phyloP scores from a whole-genome alignment of 73 alveolate genomes.

The Durusdinium trenchii region DNA sequence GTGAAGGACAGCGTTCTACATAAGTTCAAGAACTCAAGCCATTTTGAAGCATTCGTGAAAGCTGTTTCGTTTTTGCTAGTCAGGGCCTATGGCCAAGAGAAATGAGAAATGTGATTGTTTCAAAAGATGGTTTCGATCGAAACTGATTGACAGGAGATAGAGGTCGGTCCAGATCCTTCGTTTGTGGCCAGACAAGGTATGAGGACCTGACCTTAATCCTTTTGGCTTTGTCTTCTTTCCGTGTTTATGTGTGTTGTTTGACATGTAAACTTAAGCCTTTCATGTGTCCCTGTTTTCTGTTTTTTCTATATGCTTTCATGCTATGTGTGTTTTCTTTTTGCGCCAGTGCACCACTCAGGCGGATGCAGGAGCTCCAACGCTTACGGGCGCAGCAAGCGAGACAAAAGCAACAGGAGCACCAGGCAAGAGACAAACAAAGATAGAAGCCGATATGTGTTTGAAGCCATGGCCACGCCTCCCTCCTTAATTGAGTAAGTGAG shows the following conservation, averaged over 20 bases:
- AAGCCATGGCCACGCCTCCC: too few species aligned
- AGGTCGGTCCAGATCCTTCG: slow-evolving; percentile 59
- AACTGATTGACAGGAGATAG: slow-evolving; percentile 43
- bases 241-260: too few species aligned
- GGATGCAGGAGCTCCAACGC: slow-evolving; percentile 66
- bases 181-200: slow-evolving; percentile 48
- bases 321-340: too few species aligned
- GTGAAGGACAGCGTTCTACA: background rate
- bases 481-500: too few species aligned
- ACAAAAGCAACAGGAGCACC: slow-evolving; percentile 58
- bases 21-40: background rate
- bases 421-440: background rate
- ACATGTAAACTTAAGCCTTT: too few species aligned
- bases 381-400: slow-evolving; percentile 56
- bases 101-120: background rate
- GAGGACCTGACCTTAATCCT: background rate
- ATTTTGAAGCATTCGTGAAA: background rate
- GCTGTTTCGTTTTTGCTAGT: background rate
- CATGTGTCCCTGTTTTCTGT: background rate
- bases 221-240: background rate
- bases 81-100: background rate
- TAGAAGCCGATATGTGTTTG: background rate
- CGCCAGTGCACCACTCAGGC: too few species aligned
- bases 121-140: background rate
- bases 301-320: background rate